Evolutionary conservation across 768 basidiomycete genomes (phyloP).

Genomic region (Cystobasidium tubakii): DNA sequence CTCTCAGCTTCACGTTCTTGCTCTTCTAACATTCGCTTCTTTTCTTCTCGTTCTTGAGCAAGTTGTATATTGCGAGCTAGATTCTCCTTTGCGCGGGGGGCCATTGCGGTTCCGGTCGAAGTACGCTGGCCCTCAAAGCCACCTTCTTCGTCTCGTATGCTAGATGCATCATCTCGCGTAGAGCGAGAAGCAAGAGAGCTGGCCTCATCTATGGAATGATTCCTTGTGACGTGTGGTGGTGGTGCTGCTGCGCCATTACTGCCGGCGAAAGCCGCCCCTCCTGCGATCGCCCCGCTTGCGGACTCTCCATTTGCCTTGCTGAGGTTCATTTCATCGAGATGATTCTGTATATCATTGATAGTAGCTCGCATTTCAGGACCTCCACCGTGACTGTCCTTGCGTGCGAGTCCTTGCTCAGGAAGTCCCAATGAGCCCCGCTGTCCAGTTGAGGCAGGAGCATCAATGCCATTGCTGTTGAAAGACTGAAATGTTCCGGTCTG

Average conservation of each 20-base stretch:
- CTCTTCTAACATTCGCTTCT: constrained; percentile 42
- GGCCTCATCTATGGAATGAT: constrained; percentile 17
- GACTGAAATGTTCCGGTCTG: background rate
- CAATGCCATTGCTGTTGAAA: background rate
- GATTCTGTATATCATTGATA: constrained; percentile 29
- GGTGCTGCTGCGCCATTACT: background rate
- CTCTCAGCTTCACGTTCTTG: constrained; percentile 38
- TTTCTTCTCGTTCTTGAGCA: constrained; percentile 43
- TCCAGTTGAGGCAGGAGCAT: background rate
- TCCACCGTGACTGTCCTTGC: background rate
- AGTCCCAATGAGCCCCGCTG: background rate
- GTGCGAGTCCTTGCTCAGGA: background rate
- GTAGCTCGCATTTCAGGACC: constrained; percentile 26
- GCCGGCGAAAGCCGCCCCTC: background rate
- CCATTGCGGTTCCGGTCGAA: constrained; percentile 20
- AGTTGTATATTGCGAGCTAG: constrained; percentile 37
- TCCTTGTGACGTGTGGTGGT: background rate
- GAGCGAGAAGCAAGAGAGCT: constrained; percentile 55
- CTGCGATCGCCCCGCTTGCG: background rate
- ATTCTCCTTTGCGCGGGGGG: constrained; percentile 24
- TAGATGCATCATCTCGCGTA: constrained; percentile 68
- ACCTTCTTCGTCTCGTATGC: constrained; percentile 69
- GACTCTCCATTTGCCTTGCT: background rate
- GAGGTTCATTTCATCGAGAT: constrained; percentile 25
- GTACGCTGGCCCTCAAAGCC: constrained; percentile 50